Conservation (phyloP, 1,139 yeast genomes). For the Suhomyces panamericanus region DNA sequence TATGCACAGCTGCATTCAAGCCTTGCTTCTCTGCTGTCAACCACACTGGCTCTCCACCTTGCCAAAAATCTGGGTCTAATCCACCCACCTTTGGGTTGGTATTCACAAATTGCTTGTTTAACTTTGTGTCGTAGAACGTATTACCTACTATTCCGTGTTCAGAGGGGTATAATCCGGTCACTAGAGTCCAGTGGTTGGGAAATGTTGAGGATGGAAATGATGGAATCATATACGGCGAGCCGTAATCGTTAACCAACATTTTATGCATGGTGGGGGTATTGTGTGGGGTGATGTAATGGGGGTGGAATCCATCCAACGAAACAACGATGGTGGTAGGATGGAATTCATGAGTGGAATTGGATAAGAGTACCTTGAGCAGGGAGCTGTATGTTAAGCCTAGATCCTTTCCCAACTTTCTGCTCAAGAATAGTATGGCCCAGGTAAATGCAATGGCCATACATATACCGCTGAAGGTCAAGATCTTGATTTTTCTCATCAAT, state of each 20-base stretch:
- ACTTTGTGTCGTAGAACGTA: slow-evolving; percentile 66
- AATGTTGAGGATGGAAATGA: slow-evolving; percentile 87
- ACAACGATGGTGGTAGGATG: slow-evolving; percentile 76
- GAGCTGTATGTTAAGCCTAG: not conserved
- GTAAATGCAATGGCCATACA: slow-evolving; percentile 9
- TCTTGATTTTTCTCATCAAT: slow-evolving; percentile 4
- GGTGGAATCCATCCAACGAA: slow-evolving; percentile 88
- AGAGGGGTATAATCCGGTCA: slow-evolving; percentile 81
- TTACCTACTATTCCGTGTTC: slow-evolving; percentile 89
- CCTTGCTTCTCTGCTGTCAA: slow-evolving; percentile 67
- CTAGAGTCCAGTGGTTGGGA: slow-evolving; percentile 90
- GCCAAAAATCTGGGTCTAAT: slow-evolving; percentile 68
- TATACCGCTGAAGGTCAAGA: slow-evolving; percentile 11
- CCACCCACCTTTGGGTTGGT: slow-evolving; percentile 60
- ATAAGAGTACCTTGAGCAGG: slow-evolving; percentile 23
- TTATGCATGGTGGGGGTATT: slow-evolving; percentile 71
- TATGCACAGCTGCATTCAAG: slow-evolving; percentile 75
- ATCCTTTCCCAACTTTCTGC: not conserved
- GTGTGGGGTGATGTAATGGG: slow-evolving; percentile 71
- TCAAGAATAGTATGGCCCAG: slow-evolving; percentile 11
- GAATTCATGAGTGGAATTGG: slow-evolving; percentile 73
- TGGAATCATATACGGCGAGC: slow-evolving; percentile 84
- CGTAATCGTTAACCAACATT: slow-evolving; percentile 54
- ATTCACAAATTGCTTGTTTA: slow-evolving; percentile 60
- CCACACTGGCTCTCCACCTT: slow-evolving; percentile 90